A percentile compares a stretch with the other conserved stretches of the same genome.
phyloP scores from a whole-genome alignment of 805 yeast species.

The Komagataella pseudopastoris region DNA sequence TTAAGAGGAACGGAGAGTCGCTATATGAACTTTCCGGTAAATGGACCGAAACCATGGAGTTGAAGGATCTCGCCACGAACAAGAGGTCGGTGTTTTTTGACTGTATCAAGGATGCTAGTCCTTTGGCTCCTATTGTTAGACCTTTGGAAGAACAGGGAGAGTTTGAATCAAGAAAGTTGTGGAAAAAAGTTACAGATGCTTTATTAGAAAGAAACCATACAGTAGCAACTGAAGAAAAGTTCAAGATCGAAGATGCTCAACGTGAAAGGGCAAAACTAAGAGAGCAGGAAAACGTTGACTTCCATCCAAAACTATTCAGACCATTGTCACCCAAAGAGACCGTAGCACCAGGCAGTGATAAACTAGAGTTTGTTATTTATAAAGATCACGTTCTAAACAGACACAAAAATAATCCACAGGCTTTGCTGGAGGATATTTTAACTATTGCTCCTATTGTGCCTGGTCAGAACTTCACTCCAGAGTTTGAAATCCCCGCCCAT shows the following conservation, averaged over 20 bases:
- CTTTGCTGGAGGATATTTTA: conserved; percentile 40
- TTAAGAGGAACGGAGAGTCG: conserved; percentile 43
- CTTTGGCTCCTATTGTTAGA: conserved; percentile 56
- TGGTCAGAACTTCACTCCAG: conserved; percentile 56
- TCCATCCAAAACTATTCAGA: conserved; percentile 68
- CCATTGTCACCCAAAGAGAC: conserved; percentile 22
- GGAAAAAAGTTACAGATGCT: conserved; percentile 77
- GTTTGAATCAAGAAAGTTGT: conserved; percentile 68
- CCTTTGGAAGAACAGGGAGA: conserved; percentile 71
- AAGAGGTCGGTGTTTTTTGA: conserved; percentile 43
- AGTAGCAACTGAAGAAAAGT: conserved; percentile 81
- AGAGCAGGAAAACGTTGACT: conserved; percentile 64
- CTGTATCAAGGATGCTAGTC: conserved; percentile 33
- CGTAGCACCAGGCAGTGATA: conserved; percentile 18
- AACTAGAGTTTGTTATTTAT: conserved; percentile 53
- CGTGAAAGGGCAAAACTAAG: conserved; percentile 62
- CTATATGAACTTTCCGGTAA: conserved; percentile 70
- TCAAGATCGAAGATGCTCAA: conserved; percentile 77
- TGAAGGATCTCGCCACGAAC: conserved; percentile 38
- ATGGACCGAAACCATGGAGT: conserved; percentile 81
- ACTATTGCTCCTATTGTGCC: conserved; percentile 71
- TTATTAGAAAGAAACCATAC: conserved; percentile 69
- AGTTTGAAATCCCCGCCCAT: conserved; percentile 57
- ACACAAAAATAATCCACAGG: conserved; percentile 32
- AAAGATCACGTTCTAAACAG: conserved; percentile 33